Base-by-base conservation (phyloP, 1,139 yeast species). In the Blastobotrys illinoisensis region DNA sequence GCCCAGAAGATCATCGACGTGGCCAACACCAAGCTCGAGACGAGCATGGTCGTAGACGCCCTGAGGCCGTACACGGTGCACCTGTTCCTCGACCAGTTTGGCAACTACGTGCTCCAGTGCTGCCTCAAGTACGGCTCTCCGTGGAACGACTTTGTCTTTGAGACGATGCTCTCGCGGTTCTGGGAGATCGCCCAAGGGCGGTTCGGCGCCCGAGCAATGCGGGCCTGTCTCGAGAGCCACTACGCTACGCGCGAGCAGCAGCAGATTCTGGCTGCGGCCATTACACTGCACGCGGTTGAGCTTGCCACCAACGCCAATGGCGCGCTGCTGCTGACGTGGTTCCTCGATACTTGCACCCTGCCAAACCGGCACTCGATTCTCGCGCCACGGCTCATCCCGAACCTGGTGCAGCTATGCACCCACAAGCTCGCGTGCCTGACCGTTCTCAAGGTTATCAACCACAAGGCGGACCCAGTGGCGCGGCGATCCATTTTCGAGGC, bases 41-140 rank as follows among this genome's bases (percentile, higher is more conserved):
- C 81, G 71, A 74, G 77, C 63, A 69, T 85, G 54, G 87, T 93
- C 54, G 85, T 85, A 7, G 77, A 80, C 14, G 81, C 91, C 43
- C 78, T 93, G 58, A 81, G 83, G 60, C 95, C 96, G 2, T 90
- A 86, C 67, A 81, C 95, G 46, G 89, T 87, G 1, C 88, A 91
- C 54, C 76, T 93, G 61, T 88, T 95, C 67, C 85, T 90, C 67
- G 99, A 93, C 68, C 98, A 93, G 70, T 93, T 88, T 76, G 99
- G 98, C 58, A 93, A 93, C 70, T 93, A 93, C 69, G 98, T 91
- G 18, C 81, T 93, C 56, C 99, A 93, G 72, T 90, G 97, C 54
- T 95, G 97, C 64, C 79, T 90, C 61, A 88, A 88, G 67, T 93
- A 90, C 73, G 95, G 93, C 0, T 74, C 86, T 4, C 96, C 96